Evolutionary conservation across 331 rosid genomes (phyloP).

Genomic region (Stylosanthes scabra): DNA sequence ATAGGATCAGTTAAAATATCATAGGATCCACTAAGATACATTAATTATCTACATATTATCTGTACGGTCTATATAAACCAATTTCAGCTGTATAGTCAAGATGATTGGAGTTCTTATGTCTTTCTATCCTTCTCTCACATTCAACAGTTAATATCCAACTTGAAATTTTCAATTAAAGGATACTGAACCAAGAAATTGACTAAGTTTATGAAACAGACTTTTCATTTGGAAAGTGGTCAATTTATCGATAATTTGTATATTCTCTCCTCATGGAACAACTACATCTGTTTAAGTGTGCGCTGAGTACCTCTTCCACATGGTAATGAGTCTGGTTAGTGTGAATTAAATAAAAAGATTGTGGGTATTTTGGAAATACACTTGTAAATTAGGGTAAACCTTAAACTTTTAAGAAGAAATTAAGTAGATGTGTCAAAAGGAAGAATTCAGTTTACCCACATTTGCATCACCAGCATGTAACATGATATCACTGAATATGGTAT

Average conservation of each 20-base stretch:
- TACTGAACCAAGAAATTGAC: constrained; percentile 5
- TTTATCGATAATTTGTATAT: neutral
- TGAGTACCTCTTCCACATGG: neutral
- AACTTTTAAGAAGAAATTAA: constrained; percentile 1
- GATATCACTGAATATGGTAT: constrained; percentile 74
- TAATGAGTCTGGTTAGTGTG: constrained; percentile 2
- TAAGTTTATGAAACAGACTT: neutral
- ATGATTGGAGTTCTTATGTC: too few species aligned
- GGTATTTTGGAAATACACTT: too few species aligned
- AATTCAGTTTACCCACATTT: constrained; percentile 59
- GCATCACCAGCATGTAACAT: constrained; percentile 56
- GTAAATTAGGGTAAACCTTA: neutral
- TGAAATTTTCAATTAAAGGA: constrained; percentile 12
- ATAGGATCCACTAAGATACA: too few species aligned
- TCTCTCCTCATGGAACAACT: neutral
- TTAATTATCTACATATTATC: too few species aligned
- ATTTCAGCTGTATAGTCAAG: too few species aligned
- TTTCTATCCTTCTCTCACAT: too few species aligned
- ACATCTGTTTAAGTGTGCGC: neutral
- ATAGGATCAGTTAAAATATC: too few species aligned
- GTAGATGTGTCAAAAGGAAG: constrained; percentile 21
- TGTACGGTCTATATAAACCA: too few species aligned
- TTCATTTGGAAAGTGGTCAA: constrained; percentile 19
- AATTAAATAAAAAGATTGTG: neutral
- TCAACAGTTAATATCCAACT: neutral